Evolutionary conservation across 2,329 filamentous ascomycete species (phyloP), one percentile per base, ranked within the genome.

Genomic region (Pyrenochaeta sp.): DNA sequence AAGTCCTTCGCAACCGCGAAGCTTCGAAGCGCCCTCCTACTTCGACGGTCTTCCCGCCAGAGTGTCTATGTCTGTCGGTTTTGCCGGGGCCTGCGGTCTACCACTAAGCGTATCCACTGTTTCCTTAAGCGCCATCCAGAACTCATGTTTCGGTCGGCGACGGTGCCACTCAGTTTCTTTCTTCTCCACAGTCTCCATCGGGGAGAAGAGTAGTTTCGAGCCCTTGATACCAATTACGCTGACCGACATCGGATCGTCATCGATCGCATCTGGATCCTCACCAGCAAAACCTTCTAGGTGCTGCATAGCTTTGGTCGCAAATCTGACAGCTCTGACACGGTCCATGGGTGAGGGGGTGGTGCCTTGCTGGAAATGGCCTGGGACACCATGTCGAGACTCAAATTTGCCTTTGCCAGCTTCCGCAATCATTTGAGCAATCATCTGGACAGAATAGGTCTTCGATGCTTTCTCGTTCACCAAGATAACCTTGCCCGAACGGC

Each of bases 381-480:
- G 74, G 1, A 77, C 74, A 66, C 92, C 93, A 75, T 95, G 91
- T 59, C 94, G 89, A 45, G 91, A 91, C 78, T 99, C 95, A 74
- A 99, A 99, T 15, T 93, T 89, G 64, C 93, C 93, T 68, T 91
- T 90, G 8, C 93, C 91, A 78, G 98, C 95, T 67, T 96, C 93
- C 57, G 91, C 91, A 80, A 99, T 97, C 80, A 98, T 97, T 74
- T 94, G 90, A 34, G 94, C 93, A 71, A 99, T 94, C 56, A 97
- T 87, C 78, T 96, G 93, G 19, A 95, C 96, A 49, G 86, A 91
- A 83, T 97, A 98, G 15, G 93, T 93, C 71, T 75, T 88, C 71
- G 91, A 96, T 6, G 95, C 91, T 79, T 93, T 93, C 79, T 99
- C 95, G 78, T 98, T 98, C 76, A 96, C 88, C n/a, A 99, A 87